phyloP scores from a whole-genome alignment of 106 monocot species.

The Dendrobium nobile region DNA sequence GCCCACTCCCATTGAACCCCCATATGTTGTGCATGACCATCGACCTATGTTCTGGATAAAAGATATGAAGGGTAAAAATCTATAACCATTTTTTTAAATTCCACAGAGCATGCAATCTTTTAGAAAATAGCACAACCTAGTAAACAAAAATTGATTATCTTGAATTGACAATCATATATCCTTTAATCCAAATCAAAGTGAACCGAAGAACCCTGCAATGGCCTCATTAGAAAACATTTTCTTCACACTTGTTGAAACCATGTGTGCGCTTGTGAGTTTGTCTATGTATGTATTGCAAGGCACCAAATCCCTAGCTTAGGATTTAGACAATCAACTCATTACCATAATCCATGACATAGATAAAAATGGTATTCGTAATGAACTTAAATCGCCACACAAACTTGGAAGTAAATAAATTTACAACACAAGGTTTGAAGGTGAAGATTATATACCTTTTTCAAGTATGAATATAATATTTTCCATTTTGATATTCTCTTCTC shows the following conservation, averaged over 20 bases:
- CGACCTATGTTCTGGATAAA: no score
- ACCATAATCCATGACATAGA: not conserved
- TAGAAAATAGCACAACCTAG: no score
- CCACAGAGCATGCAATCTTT: no score
- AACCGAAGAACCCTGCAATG: not conserved
- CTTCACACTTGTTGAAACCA: not conserved
- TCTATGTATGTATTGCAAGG: not conserved
- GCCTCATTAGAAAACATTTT: not conserved
- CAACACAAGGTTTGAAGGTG: not conserved
- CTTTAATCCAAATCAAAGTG: no score
- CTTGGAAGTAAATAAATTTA: not conserved
- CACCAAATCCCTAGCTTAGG: not conserved
- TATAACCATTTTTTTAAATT: no score
- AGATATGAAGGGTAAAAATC: no score
- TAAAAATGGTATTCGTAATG: not conserved
- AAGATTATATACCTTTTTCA: slow-evolving; percentile 24
- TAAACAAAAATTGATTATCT: no score
- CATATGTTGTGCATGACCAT: no score
- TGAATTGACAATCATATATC: no score
- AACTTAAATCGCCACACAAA: not conserved
- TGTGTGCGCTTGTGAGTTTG: not conserved
- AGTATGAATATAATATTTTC: slow-evolving; percentile 35
- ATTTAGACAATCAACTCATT: not conserved
- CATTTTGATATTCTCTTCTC: slow-evolving; percentile 42
- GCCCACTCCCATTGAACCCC: no score